A percentile compares a stretch with the other conserved stretches of the same genome.
Conservation (phyloP, 805 yeast species). For the Saturnispora galanensis region DNA sequence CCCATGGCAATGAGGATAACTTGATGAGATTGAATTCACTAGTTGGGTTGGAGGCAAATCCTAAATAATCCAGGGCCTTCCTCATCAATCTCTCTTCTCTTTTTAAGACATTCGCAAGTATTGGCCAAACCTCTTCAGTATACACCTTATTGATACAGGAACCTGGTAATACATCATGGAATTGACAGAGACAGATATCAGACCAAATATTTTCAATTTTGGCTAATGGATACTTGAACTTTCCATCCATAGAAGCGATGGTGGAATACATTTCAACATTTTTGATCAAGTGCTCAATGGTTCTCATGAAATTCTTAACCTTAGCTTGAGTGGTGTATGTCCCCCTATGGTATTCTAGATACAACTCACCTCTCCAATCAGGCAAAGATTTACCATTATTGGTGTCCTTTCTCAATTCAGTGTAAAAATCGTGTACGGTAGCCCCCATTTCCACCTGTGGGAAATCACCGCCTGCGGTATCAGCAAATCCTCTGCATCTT, state of each 20-base stretch:
- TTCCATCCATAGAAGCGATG: constrained; percentile 47
- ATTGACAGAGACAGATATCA: constrained; percentile 79
- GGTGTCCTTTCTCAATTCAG: constrained; percentile 51
- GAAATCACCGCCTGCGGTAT: constrained; percentile 61
- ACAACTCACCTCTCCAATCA: constrained; percentile 88
- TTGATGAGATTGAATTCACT: constrained; percentile 17
- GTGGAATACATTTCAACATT: constrained; percentile 83
- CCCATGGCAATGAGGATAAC: constrained; percentile 61
- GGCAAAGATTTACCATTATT: constrained; percentile 61
- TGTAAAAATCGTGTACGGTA: constrained; percentile 74
- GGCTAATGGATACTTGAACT: constrained; percentile 61
- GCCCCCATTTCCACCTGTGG: constrained; percentile 76
- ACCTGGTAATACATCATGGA: constrained; percentile 98
- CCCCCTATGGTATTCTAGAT: constrained; percentile 93
- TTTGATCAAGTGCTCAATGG: constrained; percentile 64
- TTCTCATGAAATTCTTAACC: constrained; percentile 72
- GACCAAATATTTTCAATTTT: constrained; percentile 76
- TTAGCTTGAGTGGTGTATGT: constrained; percentile 92
- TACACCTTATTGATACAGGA: constrained; percentile 92
- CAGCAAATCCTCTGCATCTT: constrained; percentile 79
- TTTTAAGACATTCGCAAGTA: constrained; percentile 49
- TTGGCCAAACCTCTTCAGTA: constrained; percentile 75
- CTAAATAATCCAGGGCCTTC: constrained; percentile 28
- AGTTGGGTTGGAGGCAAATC: constrained; percentile 4
- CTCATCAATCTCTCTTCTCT: constrained; percentile 43